Conservation (phyloP, 495 filamentous ascomycete species). For the Stereocaulon alpinum region DNA sequence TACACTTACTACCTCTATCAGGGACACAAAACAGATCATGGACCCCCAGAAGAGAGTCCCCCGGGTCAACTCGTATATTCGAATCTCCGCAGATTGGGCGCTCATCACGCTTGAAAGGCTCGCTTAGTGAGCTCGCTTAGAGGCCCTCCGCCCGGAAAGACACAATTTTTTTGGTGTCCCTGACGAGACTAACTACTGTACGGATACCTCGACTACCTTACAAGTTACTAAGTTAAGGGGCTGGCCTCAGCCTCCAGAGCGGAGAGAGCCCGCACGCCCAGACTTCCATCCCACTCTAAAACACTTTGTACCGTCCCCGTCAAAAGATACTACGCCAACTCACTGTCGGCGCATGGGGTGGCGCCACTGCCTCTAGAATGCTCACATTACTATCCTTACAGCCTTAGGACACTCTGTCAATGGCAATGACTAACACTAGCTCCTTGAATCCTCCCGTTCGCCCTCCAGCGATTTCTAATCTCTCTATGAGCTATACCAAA, state of each 20-base stretch:
- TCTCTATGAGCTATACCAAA: not conserved
- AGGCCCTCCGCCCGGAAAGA: too few relatives aligned
- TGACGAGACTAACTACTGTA: not conserved
- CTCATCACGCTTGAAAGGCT: too few relatives aligned
- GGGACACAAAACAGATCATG: too few relatives aligned
- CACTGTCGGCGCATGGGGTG: not conserved
- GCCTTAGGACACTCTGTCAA: not conserved
- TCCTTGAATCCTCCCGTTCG: not conserved
- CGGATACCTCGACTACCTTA: too few relatives aligned
- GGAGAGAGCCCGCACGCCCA: not conserved
- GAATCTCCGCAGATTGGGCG: too few relatives aligned
- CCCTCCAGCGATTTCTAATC: not conserved
- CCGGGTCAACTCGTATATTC: too few relatives aligned
- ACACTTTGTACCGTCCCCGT: not conserved
- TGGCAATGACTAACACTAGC: not conserved
- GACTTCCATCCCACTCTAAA: not conserved
- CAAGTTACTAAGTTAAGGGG: too few relatives aligned
- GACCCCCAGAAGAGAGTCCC: too few relatives aligned
- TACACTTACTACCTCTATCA: too few relatives aligned
- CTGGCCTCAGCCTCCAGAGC: too few relatives aligned
- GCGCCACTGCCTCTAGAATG: not conserved
- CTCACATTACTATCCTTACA: not conserved
- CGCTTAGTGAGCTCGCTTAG: too few relatives aligned
- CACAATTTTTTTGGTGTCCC: too few relatives aligned
- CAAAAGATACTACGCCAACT: not conserved